Conservation (phyloP, 805 yeast species). For the Starmerella sp. region DNA sequence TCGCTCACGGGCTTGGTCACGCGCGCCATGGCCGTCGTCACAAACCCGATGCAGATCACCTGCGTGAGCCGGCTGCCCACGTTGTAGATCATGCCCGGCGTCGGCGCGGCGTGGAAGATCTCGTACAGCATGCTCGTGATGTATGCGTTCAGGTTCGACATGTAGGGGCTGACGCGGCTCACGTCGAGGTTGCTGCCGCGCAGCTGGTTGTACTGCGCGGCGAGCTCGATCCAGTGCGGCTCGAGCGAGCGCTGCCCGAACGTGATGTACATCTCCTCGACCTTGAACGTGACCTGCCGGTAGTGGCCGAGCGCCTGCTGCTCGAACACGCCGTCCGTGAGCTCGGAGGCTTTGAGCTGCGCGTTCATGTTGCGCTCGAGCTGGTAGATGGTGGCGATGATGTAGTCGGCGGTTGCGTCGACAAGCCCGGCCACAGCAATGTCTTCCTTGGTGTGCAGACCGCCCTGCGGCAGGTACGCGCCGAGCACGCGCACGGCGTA, state of each 20-base stretch:
- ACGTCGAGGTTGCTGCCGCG: constrained; percentile 11
- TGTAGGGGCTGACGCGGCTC: constrained; percentile 17
- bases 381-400: constrained; percentile 33
- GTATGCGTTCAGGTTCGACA: constrained; percentile 29
- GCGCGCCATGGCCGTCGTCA: constrained; percentile 41
- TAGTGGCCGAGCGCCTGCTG: constrained; percentile 8
- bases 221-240: constrained; percentile 74
- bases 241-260: constrained; percentile 53
- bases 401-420: constrained; percentile 81
- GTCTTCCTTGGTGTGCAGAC: constrained; percentile 42
- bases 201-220: constrained; percentile 29
- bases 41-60: constrained; percentile 42
- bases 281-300: constrained; percentile 13
- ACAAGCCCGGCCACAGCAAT: constrained; percentile 57
- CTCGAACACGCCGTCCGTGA: constrained; percentile 13
- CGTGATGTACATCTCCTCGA: constrained; percentile 35
- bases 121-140: constrained; percentile 36
- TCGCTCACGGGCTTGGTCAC: constrained; percentile 55
- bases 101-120: constrained; percentile 42
- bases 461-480: constrained; percentile 37
- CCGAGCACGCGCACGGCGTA: constrained; percentile 44
- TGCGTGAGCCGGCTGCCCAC: constrained; percentile 71
- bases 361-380: neutral
- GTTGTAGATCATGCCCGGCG: constrained; percentile 33
- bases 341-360: neutral